Base-by-base conservation (phyloP, 2,329 filamentous ascomycete species). In the Aureobasidium sp. region DNA sequence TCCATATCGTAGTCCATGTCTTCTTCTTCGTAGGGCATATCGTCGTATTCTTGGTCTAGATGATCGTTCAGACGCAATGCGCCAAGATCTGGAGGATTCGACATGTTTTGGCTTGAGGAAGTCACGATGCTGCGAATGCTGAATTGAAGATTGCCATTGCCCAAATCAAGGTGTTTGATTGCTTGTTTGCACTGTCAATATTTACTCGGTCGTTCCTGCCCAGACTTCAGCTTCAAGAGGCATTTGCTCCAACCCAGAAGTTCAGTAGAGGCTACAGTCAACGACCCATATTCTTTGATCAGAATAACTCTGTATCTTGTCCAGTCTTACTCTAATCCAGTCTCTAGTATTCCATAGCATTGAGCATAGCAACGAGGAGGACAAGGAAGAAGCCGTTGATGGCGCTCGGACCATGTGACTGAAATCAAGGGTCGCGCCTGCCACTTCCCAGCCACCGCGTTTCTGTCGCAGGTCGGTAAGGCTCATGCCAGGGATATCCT, bases 51-150 rank as follows among this genome's bases (percentile, higher is more conserved):
- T 59, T 87, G 83, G 76, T 89, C 89, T 27, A 50, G 29, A 67
- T 89, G 86, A 67, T 89, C 86, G 67, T 86, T 82, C 72, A 88
- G 81, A 70, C 85, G 80, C 36, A 77, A 69, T 58, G 72, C 71
- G 59, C 67, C 71, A 33, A 77, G 66, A 61, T 77, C 70, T 38
- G 71, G 73, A 20, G 69, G 66, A 64, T 72, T 73, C 10, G 74
- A 69, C 75, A 77, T 77, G 27, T 55, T 69, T n/a, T 56, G 50
- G 43, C 45, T 45, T 15, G 33, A n/a, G 43, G 13, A 29, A 50
- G 43, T 48, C 43, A 50, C 45, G 58, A 38, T 36, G 45, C 13
- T 15, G 48, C 33, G 33, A 53, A 48, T 60, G 50, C 27, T 15
- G 10, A 20, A 47, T 43, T 25, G 53, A 54, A 42, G 65, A 45